Percentiles rank a stretch among this genome's conserved stretches.
Conservation (phyloP, 2,329 filamentous ascomycete species). For the Aspergillus ustus region DNA sequence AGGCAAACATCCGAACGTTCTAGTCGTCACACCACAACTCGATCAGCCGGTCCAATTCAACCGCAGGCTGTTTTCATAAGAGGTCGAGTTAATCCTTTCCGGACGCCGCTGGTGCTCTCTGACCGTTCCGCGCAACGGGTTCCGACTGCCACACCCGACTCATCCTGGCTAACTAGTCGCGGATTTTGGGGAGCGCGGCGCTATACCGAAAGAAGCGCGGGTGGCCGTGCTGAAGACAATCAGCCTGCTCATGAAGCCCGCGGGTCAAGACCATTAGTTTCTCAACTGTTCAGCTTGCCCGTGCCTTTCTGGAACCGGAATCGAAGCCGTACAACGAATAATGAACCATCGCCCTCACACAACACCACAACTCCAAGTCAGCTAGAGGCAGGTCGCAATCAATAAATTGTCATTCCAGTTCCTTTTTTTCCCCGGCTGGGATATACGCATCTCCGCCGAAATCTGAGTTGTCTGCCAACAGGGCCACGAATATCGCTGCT, state of each 20-base stretch:
- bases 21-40: constrained; percentile 33
- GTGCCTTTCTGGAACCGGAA: constrained; percentile 1
- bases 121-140: constrained; percentile 39
- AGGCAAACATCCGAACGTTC: constrained; percentile 35
- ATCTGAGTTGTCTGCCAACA: constrained; percentile 5
- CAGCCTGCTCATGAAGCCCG: background rate
- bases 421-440: background rate
- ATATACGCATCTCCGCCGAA: background rate
- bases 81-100: constrained; percentile 36
- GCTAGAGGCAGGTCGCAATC: constrained; percentile 27
- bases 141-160: constrained; percentile 18
- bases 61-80: constrained; percentile 43
- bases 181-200: constrained; percentile 10
- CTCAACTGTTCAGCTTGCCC: constrained; percentile 7
- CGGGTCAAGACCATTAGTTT: background rate
- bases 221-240: background rate
- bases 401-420: constrained; percentile 13
- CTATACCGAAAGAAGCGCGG: background rate
- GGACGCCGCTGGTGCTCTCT: constrained; percentile 42
- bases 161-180: constrained; percentile 1
- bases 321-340: background rate
- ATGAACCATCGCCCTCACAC: background rate
- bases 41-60: constrained; percentile 33
- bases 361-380: constrained; percentile 25
- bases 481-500: background rate